Conservation (phyloP, 805 yeast species). For the Spathaspora arborariae region DNA sequence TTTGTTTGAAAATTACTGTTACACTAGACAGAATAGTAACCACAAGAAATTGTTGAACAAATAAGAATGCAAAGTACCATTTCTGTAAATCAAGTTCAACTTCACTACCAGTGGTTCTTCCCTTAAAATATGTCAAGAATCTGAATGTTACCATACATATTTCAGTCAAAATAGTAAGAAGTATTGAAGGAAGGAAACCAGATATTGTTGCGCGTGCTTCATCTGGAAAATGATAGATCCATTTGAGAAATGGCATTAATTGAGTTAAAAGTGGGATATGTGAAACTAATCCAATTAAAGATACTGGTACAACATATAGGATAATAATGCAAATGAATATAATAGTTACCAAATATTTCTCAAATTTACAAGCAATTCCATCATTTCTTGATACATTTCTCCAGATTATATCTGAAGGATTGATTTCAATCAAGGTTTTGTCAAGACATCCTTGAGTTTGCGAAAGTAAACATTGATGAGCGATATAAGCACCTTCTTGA, state of each 20-base stretch:
- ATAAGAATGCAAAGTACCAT: conserved; percentile 75
- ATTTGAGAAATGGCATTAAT: conserved; percentile 55
- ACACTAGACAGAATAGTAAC: conserved; percentile 82
- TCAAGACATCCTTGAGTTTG: conserved; percentile 40
- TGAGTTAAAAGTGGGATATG: conserved; percentile 66
- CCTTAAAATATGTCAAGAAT: conserved; percentile 49
- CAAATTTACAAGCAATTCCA: conserved; percentile 31
- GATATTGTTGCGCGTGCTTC: conserved; percentile 51
- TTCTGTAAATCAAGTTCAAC: conserved; percentile 68
- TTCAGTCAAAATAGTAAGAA: conserved; percentile 61
- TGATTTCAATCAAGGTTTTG: conserved; percentile 46
- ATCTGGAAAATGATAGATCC: conserved; percentile 54
- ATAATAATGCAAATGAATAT: conserved; percentile 47
- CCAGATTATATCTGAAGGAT: conserved; percentile 75
- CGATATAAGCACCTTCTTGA: conserved; percentile 56
- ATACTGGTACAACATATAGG: conserved; percentile 78
- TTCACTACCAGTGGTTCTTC: conserved; percentile 57
- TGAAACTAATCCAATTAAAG: conserved; percentile 70
- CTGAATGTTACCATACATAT: conserved; percentile 58
- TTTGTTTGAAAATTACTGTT: conserved; percentile 55
- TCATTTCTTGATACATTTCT: conserved; percentile 44
- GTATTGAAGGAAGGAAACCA: conserved; percentile 63
- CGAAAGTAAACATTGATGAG: conserved; percentile 55
- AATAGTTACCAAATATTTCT: conserved; percentile 43
- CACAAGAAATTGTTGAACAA: conserved; percentile 79